A percentile compares a stretch with the other conserved stretches of the same genome.
Conservation (phyloP, 345 rosid genomes). For the Alliaria petiolata region DNA sequence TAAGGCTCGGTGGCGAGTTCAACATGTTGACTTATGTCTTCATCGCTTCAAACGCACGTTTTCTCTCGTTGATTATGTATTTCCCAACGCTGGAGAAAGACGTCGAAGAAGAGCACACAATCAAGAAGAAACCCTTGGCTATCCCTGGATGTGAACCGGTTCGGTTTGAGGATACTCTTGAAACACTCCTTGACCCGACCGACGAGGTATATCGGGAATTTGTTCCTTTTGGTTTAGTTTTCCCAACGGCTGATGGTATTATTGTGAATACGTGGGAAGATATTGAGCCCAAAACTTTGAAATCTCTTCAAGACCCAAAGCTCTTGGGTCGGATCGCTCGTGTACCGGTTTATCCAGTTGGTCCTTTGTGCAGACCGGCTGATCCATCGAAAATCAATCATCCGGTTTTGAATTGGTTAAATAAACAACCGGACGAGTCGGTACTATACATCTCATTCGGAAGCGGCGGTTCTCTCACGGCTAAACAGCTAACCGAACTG, state of each 20-base stretch:
- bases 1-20: constrained; percentile 44
- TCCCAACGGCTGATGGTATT: constrained; percentile 26
- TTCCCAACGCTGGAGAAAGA: constrained; percentile 25
- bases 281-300: constrained; percentile 30
- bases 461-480: constrained; percentile 50
- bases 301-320: constrained; percentile 22
- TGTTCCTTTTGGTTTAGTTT: constrained; percentile 15
- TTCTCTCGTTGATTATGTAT: constrained; percentile 31
- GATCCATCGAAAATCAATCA: constrained; percentile 5
- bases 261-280: constrained; percentile 36
- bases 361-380: constrained; percentile 24
- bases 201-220: constrained; percentile 14
- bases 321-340: constrained; percentile 30
- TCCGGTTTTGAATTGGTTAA: constrained; percentile 46
- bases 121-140: constrained; percentile 27
- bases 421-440: constrained; percentile 42
- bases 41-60: constrained; percentile 45
- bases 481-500: constrained; percentile 19
- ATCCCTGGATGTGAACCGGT: constrained; percentile 53
- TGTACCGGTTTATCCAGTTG: constrained; percentile 30
- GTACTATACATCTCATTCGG: constrained; percentile 66
- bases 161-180: constrained; percentile 44
- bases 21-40: constrained; percentile 44
- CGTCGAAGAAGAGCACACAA: constrained; percentile 26
- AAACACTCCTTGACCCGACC: constrained; percentile 33